phyloP scores from a whole-genome alignment of 345 rosid genomes.

The Acer yangbiense region DNA sequence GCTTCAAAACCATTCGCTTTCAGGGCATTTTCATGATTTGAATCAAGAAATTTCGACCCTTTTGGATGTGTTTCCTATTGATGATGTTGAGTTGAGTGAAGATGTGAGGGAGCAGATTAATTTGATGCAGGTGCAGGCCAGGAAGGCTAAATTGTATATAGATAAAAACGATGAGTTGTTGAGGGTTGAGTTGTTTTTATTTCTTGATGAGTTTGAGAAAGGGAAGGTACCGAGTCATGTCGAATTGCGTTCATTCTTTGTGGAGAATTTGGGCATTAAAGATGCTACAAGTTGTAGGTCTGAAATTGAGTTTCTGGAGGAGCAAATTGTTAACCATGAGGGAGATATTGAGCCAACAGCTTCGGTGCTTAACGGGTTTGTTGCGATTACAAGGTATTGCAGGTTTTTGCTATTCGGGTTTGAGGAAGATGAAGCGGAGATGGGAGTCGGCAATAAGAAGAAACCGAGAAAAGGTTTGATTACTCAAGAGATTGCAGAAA shows the following conservation, averaged over 20 bases:
- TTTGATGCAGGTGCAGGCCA: conserved; percentile 63
- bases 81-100: conserved; percentile 58
- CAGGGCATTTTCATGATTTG: conserved; percentile 94
- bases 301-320: conserved; percentile 90
- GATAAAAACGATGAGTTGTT: conserved; percentile 75
- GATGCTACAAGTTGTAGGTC: conserved; percentile 62
- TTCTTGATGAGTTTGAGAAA: conserved; percentile 69
- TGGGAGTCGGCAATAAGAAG: conserved; percentile 49
- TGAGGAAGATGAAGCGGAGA: conserved; percentile 55
- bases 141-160: conserved; percentile 50
- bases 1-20: conserved; percentile 77
- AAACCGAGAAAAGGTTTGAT: conserved; percentile 64
- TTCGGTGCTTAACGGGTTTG: conserved; percentile 78
- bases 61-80: conserved; percentile 78
- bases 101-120: conserved; percentile 85
- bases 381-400: conserved; percentile 75
- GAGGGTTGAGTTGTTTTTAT: conserved; percentile 49
- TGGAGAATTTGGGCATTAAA: conserved; percentile 54
- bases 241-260: conserved; percentile 57
- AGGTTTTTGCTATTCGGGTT: conserved; percentile 81
- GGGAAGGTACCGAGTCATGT: conserved; percentile 49
- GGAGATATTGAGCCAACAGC: conserved; percentile 87
- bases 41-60: conserved; percentile 87
- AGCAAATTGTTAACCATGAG: conserved; percentile 80
- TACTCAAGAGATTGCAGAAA: conserved; percentile 69